A percentile compares a stretch with the other conserved stretches of the same genome.
Evolutionary conservation across 352 stramenopile genomes (phyloP).

Genomic region (Thraustochytrium sp.): DNA sequence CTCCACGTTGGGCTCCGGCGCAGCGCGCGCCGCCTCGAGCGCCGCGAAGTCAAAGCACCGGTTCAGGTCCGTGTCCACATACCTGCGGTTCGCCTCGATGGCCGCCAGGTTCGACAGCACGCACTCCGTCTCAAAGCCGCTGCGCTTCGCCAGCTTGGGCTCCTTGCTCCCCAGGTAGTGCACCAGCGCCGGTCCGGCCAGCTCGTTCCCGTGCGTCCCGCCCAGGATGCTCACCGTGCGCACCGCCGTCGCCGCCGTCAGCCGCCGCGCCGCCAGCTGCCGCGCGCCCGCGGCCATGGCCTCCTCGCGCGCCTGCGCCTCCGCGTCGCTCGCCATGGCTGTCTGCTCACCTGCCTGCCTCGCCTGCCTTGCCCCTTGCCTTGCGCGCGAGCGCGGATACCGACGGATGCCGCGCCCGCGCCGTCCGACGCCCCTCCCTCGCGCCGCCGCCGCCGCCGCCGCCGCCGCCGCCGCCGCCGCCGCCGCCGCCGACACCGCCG

Average conservation of each 20-base stretch:
- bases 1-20: constrained; percentile 48
- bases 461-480: too few relatives aligned
- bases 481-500: too few relatives aligned
- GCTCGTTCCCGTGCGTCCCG: constrained; percentile 65
- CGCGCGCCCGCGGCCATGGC: not conserved
- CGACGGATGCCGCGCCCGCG: too few relatives aligned
- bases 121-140: constrained; percentile 53
- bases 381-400: too few relatives aligned
- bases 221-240: constrained; percentile 40
- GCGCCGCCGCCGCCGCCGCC: too few relatives aligned
- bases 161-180: constrained; percentile 53
- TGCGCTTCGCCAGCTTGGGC: constrained; percentile 38
- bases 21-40: constrained; percentile 31
- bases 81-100: constrained; percentile 58
- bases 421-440: too few relatives aligned
- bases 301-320: not conserved
- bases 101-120: constrained; percentile 59
- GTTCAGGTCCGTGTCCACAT: constrained; percentile 62
- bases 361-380: too few relatives aligned
- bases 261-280: not conserved
- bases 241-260: not conserved
- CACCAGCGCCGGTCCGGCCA: constrained; percentile 59
- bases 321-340: too few relatives aligned
- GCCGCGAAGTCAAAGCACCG: constrained; percentile 56
- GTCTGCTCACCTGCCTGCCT: too few relatives aligned